Evolutionary conservation across 768 basidiomycete genomes (phyloP), one percentile per base, ranked within the genome.

Genomic region (Suillus subalutaceus): DNA sequence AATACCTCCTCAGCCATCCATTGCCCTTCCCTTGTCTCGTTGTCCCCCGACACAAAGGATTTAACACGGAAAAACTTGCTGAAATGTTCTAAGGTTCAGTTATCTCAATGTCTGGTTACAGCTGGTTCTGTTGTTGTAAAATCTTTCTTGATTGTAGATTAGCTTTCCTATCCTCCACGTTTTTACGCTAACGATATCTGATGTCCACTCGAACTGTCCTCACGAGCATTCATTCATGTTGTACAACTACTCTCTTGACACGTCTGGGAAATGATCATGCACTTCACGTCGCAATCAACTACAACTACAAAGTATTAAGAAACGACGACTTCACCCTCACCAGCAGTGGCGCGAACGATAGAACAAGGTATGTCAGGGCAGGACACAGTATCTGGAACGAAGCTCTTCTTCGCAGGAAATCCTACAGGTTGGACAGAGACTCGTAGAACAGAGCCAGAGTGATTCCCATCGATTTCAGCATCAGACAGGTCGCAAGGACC

Each of bases 11-110:
- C 48, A 77, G 75, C 23, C 74, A 72, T 37, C 76, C 75, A 1
- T 66, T 44, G 1, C 56, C 66, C 7, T 77, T 77, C 38, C 69
- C 75, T 32, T 76, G 76, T 37, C 58, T 56, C 26, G 65, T 76
- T 50, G 65, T 69, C 16, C 76, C 75, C 0, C 77, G 76, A n/a
- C 41, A 64, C 23, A 65, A 62, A 52, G 67, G 69, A 43, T n/a
- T 72, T 43, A 65, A 64, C 9, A 44, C 63, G 8, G 68, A 69
- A 18, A 73, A 69, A 56, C 62, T 72, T 58, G 53, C 65, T 40
- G 67, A 69, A 48, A 65, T 72, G 58, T 70, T 63, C 12, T 77
- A 65, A 74, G n/a, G 18, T 18, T 55, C 48, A 15, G 8, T 41
- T 23, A 59, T 18, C 26, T 18, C 16, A 20, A 26, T 20, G 1